phyloP scores from a whole-genome alignment of 257 asterid genomes.

The Verbascum thapsus region DNA sequence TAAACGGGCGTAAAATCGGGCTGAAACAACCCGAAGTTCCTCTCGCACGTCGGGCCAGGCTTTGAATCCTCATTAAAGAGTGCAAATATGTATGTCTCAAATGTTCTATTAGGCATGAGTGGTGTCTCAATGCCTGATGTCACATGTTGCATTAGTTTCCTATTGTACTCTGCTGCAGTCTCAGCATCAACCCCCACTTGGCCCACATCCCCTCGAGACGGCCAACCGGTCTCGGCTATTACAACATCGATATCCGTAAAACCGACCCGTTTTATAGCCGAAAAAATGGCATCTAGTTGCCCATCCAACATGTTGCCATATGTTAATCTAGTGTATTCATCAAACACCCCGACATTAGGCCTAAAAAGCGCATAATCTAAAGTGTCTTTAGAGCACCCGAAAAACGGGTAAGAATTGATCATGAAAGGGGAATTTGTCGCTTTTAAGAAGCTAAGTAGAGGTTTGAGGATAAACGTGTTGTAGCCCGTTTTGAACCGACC shows the following conservation, averaged over 20 bases:
- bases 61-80: not conserved
- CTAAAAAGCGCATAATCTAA: slow-evolving; percentile 46
- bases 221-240: slow-evolving; percentile 46
- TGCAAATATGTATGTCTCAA: slow-evolving; percentile 40
- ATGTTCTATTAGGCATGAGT: slow-evolving; percentile 34
- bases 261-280: slow-evolving; percentile 31
- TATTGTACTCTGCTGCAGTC: slow-evolving; percentile 31
- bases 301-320: slow-evolving; percentile 54
- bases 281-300: slow-evolving; percentile 41
- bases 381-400: slow-evolving; percentile 31
- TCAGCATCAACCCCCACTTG: slow-evolving; percentile 32
- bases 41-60: too few species aligned
- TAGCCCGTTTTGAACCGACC: slow-evolving; percentile 44
- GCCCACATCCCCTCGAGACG: slow-evolving; percentile 32
- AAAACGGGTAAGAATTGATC: slow-evolving; percentile 55
- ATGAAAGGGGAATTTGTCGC: slow-evolving; percentile 45
- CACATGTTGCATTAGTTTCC: slow-evolving; percentile 34
- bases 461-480: slow-evolving; percentile 34
- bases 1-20: slow-evolving; percentile 51
- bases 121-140: slow-evolving; percentile 37
- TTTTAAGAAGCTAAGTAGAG: slow-evolving; percentile 39
- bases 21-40: not conserved
- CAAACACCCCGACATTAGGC: slow-evolving; percentile 40
- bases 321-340: slow-evolving; percentile 29
- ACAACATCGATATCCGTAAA: slow-evolving; percentile 33